A percentile compares a stretch with the other conserved stretches of the same genome.
These are phyloP conservation scores for Vigna nakashimae DNA, from an alignment of 306 rosid genomes.

Conservation along the genomic window DNA sequence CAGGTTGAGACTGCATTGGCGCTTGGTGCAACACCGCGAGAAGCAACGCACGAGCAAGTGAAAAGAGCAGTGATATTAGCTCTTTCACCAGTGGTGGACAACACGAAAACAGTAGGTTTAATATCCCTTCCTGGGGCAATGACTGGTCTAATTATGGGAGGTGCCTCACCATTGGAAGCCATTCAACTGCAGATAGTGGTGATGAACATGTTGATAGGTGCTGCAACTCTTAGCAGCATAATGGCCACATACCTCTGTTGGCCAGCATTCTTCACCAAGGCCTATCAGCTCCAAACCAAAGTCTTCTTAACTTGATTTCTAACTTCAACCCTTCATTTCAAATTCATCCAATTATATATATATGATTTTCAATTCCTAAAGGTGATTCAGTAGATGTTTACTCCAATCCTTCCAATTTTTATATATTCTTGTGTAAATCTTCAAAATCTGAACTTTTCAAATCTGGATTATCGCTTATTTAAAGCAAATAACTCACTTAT, in stretches of 20 bases:
- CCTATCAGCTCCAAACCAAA: conserved; percentile 75
- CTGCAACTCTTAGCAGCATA: conserved; percentile 88
- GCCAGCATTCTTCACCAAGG: conserved; percentile 94
- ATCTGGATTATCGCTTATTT: too few relatives aligned
- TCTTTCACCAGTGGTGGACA: conserved; percentile 88
- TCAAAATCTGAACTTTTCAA: background rate
- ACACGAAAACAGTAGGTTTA: conserved; percentile 90
- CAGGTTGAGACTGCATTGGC: conserved; percentile 98
- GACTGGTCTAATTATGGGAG: conserved; percentile 99
- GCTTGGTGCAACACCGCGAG: conserved; percentile 91
- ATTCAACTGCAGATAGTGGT: conserved; percentile 94
- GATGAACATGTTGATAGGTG: conserved; percentile 96
- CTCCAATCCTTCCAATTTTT: background rate
- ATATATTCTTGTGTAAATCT: too few relatives aligned
- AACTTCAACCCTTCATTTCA: background rate
- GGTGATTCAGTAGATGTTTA: background rate
- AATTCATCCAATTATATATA: background rate
- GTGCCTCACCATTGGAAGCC: conserved; percentile 95
- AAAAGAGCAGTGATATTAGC: conserved; percentile 81
- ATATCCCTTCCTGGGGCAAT: conserved; percentile 96
- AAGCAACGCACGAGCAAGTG: conserved; percentile 89
- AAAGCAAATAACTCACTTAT: background rate
- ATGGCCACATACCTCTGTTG: conserved; percentile 87
- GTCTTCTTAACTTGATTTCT: conserved; percentile 60
- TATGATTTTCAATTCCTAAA: background rate